Percentiles rank a stretch among this genome's conserved stretches.
phyloP scores from a whole-genome alignment of 257 asterid genomes.

The Ajuga chamaepitys region DNA sequence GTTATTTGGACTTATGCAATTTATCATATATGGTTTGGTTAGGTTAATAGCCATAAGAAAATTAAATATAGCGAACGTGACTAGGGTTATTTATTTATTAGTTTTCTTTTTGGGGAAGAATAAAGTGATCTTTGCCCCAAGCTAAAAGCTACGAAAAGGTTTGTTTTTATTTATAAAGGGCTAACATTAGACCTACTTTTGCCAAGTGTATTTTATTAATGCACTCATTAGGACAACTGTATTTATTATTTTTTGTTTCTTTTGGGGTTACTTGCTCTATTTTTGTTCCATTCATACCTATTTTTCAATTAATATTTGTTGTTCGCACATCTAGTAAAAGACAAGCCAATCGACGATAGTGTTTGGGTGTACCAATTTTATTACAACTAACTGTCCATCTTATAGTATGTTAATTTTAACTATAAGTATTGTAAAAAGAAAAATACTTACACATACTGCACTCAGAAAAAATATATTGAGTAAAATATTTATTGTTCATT shows the following conservation, averaged over 20 bases:
- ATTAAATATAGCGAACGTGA: no score
- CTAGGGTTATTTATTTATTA: no score
- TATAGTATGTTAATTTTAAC: background rate
- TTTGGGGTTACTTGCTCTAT: constrained; percentile 5
- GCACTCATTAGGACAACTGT: constrained; percentile 17
- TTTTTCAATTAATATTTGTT: constrained; percentile 13
- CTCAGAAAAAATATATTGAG: no score
- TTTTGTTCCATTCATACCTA: constrained; percentile 13
- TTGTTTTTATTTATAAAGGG: background rate
- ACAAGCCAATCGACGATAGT: constrained; percentile 19
- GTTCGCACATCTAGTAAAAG: constrained; percentile 20
- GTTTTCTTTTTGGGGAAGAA: no score
- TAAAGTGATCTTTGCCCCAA: background rate
- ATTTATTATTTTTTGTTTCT: constrained; percentile 21
- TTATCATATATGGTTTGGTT: no score
- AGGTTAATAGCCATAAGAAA: no score
- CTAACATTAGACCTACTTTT: constrained; percentile 12
- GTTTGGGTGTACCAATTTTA: constrained; percentile 12
- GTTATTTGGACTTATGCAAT: no score
- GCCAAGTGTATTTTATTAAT: constrained; percentile 7
- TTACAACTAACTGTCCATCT: constrained; percentile 10
- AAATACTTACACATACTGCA: no score
- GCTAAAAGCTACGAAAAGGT: background rate
- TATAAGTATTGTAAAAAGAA: no score
- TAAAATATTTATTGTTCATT: no score